A percentile compares a stretch with the other conserved stretches of the same genome.
Evolutionary conservation across 2,329 filamentous ascomycete genomes (phyloP).

Genomic region (Epichloe coenophiala): DNA sequence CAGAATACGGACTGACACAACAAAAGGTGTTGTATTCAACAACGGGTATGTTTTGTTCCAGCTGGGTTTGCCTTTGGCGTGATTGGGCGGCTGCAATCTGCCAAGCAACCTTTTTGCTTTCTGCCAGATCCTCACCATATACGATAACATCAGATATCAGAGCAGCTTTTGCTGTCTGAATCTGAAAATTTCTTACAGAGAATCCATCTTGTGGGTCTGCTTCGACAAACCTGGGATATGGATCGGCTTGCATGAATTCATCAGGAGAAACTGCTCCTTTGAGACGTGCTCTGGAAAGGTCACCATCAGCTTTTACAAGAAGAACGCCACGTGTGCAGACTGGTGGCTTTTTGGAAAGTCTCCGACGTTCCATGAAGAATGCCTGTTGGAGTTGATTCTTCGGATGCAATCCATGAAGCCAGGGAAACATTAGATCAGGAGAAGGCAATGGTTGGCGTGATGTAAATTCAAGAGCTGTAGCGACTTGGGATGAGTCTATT

Average conservation of each 20-base stretch:
- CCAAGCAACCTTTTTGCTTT: conserved; percentile 50
- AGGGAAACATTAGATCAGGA: conserved; percentile 80
- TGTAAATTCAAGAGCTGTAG: conserved; percentile 60
- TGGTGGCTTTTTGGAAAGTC: conserved; percentile 52
- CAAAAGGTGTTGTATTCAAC: conserved; percentile 79
- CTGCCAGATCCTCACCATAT: conserved; percentile 61
- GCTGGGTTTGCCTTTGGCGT: conserved; percentile 55
- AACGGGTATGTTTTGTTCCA: conserved; percentile 37
- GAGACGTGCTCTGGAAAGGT: conserved; percentile 58
- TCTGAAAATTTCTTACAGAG: conserved; percentile 93
- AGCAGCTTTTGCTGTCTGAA: conserved; percentile 79
- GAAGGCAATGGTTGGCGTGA: conserved; percentile 73
- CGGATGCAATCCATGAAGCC: conserved; percentile 86
- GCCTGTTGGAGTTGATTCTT: conserved; percentile 78
- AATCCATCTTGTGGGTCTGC: conserved; percentile 82
- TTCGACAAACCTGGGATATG: conserved; percentile 55
- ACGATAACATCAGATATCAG: conserved; percentile 84
- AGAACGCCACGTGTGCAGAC: conserved; percentile 69
- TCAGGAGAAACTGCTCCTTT: conserved; percentile 77
- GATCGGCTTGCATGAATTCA: conserved; percentile 53
- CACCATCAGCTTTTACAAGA: conserved; percentile 77
- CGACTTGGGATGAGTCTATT: conserved; percentile 55
- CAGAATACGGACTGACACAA: conserved; percentile 46
- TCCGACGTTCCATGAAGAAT: conserved; percentile 74
- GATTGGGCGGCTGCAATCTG: conserved; percentile 64